Evolutionary conservation across 2,329 filamentous ascomycete species (phyloP).

Genomic region (Knoxdaviesia proteae): DNA sequence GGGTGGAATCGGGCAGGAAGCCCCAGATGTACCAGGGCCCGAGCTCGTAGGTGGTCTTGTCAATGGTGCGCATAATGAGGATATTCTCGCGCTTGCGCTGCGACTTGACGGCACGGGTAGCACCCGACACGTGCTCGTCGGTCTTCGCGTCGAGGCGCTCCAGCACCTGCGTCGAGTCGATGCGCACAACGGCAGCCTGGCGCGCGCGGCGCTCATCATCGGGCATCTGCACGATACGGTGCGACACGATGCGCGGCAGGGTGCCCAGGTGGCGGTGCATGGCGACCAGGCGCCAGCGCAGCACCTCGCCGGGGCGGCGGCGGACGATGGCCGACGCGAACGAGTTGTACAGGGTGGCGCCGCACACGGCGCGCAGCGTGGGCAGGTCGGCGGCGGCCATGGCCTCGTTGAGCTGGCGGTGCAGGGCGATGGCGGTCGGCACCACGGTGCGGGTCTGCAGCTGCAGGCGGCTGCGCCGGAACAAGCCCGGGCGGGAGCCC

Average conservation of each 20-base stretch:
- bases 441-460: conserved; percentile 19
- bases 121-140: conserved; percentile 21
- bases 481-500: conserved; percentile 22
- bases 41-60: conserved; percentile 23
- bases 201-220: conserved; percentile 18
- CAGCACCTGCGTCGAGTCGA: conserved; percentile 34
- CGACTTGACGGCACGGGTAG: conserved; percentile 16
- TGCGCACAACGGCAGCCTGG: conserved; percentile 39
- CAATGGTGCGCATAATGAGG: conserved; percentile 30
- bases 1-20: conserved; percentile 31
- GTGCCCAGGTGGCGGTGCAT: conserved; percentile 21
- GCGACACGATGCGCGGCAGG: conserved; percentile 28
- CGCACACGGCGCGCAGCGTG: conserved; percentile 31
- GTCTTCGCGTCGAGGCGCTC: conserved; percentile 17
- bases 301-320: conserved; percentile 22
- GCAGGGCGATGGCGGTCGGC: conserved; percentile 35
- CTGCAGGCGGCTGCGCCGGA: conserved; percentile 21
- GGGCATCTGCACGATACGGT: conserved; percentile 26
- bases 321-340: conserved; percentile 31
- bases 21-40: conserved; percentile 45
- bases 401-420: conserved; percentile 38
- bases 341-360: conserved; percentile 25
- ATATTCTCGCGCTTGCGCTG: conserved; percentile 42
- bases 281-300: conserved; percentile 32
- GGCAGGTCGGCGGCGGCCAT: conserved; percentile 36